phyloP scores from a whole-genome alignment of 1,139 yeast species.

The Zygosaccharomyces sapae region DNA sequence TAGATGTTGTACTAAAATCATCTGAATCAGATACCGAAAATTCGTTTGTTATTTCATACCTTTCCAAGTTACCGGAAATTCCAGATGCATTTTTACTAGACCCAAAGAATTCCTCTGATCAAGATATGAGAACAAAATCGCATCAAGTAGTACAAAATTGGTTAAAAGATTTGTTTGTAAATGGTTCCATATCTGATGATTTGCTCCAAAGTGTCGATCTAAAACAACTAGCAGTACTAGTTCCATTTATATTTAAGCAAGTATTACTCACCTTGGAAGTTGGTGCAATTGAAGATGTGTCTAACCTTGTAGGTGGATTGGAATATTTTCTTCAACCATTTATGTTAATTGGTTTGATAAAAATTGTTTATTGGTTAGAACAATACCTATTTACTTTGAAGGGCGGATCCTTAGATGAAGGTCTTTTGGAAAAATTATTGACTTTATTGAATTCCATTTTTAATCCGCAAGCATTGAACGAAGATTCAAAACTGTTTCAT shows the following conservation, averaged over 20 bases:
- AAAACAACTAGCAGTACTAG: slow-evolving; percentile 61
- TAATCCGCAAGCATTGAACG: slow-evolving; percentile 30
- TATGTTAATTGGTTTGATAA: slow-evolving; percentile 32
- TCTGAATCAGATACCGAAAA: slow-evolving; percentile 13
- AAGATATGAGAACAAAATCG: slow-evolving; percentile 20
- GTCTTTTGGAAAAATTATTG: slow-evolving; percentile 25
- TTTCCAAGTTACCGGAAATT: slow-evolving; percentile 27
- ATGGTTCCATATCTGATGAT: slow-evolving; percentile 85
- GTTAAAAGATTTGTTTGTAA: slow-evolving; percentile 76
- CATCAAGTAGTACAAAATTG: slow-evolving; percentile 60
- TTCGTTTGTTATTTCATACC: slow-evolving; percentile 28
- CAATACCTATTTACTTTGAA: slow-evolving; percentile 27
- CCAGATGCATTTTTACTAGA: slow-evolving; percentile 25
- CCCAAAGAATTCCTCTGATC: slow-evolving; percentile 15
- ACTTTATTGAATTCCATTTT: slow-evolving; percentile 26
- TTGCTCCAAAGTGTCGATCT: slow-evolving; percentile 63
- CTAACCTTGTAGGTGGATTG: slow-evolving; percentile 46
- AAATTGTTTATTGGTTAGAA: slow-evolving; percentile 33
- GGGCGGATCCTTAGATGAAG: slow-evolving; percentile 19
- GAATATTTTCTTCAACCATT: slow-evolving; percentile 66
- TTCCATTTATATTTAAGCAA: slow-evolving; percentile 73
- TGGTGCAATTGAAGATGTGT: slow-evolving; percentile 45
- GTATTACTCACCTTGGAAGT: slow-evolving; percentile 59
- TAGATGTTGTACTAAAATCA: slow-evolving; percentile 20
- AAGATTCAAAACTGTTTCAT: slow-evolving; percentile 33